Percentiles rank a stretch among this genome's conserved stretches.
phyloP scores from a whole-genome alignment of 1,139 yeast species.

The Zygoascus meyerae region DNA sequence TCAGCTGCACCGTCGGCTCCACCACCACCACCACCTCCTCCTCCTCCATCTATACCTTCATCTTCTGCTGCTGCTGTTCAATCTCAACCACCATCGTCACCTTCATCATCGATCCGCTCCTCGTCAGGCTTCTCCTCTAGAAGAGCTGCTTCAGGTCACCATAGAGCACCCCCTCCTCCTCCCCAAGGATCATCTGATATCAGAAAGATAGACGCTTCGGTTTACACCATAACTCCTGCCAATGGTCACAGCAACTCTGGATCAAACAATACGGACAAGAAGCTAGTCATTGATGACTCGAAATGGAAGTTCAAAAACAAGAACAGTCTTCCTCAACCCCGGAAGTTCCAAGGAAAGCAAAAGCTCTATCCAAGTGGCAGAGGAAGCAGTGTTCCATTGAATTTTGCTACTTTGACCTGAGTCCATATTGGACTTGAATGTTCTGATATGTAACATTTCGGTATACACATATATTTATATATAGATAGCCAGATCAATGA shows the following conservation, averaged over 20 bases:
- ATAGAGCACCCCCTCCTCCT: constrained; percentile 22
- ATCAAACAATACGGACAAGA: constrained; percentile 13
- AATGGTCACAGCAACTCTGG: constrained; percentile 16
- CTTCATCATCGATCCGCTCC: constrained; percentile 20
- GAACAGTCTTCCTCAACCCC: constrained; percentile 73
- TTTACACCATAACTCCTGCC: constrained; percentile 29
- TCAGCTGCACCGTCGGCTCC: constrained; percentile 24
- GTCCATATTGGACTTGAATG: neutral
- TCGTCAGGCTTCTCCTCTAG: constrained; percentile 14
- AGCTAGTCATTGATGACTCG: constrained; percentile 54
- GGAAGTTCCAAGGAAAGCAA: constrained; percentile 60
- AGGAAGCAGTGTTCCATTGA: constrained; percentile 88
- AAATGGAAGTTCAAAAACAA: constrained; percentile 69
- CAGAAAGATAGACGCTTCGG: constrained; percentile 30
- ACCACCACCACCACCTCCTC: constrained; percentile 26
- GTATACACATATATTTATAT: too few relatives aligned
- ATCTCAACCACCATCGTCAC: constrained; percentile 31
- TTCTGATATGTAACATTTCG: neutral
- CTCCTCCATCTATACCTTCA: constrained; percentile 26
- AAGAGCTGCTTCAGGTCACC: constrained; percentile 11
- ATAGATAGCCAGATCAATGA: too few relatives aligned
- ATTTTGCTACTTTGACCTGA: constrained; percentile 43
- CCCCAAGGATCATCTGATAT: constrained; percentile 23
- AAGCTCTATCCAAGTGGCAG: constrained; percentile 94
- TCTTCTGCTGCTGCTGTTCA: constrained; percentile 27